A percentile compares a stretch with the other conserved stretches of the same genome.
Evolutionary conservation across 139 green algal genomes (phyloP).

Genomic region (Chlamydomonas sphaeroides): DNA sequence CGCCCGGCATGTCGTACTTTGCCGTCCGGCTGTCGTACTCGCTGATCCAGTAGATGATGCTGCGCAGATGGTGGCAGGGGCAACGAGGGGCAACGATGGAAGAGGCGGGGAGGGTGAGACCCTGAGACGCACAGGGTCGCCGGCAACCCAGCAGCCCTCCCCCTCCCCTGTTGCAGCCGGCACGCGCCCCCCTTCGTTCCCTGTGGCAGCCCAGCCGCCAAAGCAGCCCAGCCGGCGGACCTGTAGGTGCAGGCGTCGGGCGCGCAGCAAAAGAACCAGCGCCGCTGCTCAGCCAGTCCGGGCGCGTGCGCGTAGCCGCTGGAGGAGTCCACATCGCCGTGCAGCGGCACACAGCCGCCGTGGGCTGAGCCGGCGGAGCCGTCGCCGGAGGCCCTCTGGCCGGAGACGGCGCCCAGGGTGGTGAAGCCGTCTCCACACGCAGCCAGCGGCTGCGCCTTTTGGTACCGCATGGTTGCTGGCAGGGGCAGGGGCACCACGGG

Average conservation of each 20-base stretch:
- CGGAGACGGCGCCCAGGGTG: too few relatives aligned
- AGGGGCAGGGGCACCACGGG: not conserved
- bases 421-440: not conserved
- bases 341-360: not conserved
- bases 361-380: not conserved
- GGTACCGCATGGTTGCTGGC: conserved; percentile 31
- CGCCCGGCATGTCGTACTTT: conserved; percentile 27
- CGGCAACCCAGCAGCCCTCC: too few relatives aligned
- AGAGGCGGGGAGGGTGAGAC: too few relatives aligned
- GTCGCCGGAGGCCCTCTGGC: too few relatives aligned
- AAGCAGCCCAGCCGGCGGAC: too few relatives aligned
- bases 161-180: too few relatives aligned
- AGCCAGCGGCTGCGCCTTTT: conserved; percentile 34
- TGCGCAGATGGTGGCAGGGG: not conserved
- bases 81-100: too few relatives aligned
- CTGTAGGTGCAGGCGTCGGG: conserved; percentile 62
- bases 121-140: too few relatives aligned
- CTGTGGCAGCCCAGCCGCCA: too few relatives aligned
- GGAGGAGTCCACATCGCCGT: conserved; percentile 16
- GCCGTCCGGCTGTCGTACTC: conserved; percentile 29
- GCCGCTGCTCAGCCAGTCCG: not conserved
- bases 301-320: conserved; percentile 8
- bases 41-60: conserved; percentile 59
- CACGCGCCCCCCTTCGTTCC: too few relatives aligned
- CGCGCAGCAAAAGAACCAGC: conserved; percentile 52